These are phyloP conservation scores for Populus tomentosa DNA, from an alignment of 441 rosid genomes.

Conservation along the genomic window DNA sequence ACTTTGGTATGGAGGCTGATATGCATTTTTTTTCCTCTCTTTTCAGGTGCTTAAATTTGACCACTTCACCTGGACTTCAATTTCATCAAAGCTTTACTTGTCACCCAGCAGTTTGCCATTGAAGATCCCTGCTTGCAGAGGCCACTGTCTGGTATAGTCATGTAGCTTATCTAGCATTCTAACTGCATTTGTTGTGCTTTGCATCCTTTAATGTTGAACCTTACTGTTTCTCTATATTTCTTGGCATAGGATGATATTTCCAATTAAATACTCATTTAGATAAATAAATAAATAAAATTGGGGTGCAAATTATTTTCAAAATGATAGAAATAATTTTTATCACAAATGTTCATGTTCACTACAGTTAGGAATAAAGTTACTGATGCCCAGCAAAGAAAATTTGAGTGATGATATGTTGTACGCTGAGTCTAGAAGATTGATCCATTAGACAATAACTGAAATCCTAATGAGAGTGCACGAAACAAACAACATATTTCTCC, in stretches of 20 bases:
- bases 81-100: slow-evolving; percentile 85
- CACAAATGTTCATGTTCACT: neutral
- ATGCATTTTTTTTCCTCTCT: slow-evolving; percentile 8
- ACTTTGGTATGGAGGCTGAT: slow-evolving; percentile 9
- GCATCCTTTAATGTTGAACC: neutral
- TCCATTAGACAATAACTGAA: neutral
- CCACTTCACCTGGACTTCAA: slow-evolving; percentile 69
- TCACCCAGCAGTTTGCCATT: slow-evolving; percentile 93
- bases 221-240: neutral
- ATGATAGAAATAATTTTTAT: neutral
- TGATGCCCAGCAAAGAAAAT: neutral
- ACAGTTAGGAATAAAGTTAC: neutral
- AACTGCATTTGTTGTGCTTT: neutral
- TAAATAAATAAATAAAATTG: neutral
- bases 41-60: slow-evolving; percentile 84
- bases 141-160: slow-evolving; percentile 80
- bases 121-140: slow-evolving; percentile 96
- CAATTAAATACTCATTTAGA: neutral
- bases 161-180: neutral
- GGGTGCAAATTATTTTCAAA: neutral
- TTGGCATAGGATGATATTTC: neutral
- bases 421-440: neutral
- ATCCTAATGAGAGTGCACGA: neutral
- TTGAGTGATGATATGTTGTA: neutral
- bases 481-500: neutral